Evolutionary conservation across 2,329 filamentous ascomycete species (phyloP).

Genomic region (Fusarium sp.): DNA sequence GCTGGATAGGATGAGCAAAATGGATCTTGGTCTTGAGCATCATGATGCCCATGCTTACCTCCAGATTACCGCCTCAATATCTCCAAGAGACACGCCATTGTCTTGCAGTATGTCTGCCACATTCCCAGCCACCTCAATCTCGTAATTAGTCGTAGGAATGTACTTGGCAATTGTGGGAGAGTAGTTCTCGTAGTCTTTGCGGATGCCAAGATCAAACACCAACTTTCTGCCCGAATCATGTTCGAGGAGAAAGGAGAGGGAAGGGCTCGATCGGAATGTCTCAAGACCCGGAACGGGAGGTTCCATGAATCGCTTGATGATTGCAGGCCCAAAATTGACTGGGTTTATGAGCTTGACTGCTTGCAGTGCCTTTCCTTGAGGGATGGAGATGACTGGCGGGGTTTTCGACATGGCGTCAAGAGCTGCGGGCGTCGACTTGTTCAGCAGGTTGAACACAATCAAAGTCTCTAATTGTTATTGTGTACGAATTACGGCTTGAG

Average conservation of each 20-base stretch:
- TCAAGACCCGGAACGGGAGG: conserved; percentile 51
- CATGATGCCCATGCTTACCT: conserved; percentile 9
- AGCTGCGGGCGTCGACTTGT: background rate
- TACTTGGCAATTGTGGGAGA: conserved; percentile 41
- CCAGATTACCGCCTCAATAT: conserved; percentile 40
- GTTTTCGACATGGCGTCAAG: background rate
- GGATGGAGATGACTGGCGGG: conserved; percentile 10
- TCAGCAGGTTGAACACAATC: background rate
- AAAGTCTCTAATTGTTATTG: background rate
- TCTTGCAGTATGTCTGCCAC: conserved; percentile 38
- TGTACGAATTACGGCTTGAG: background rate
- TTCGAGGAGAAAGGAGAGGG: conserved; percentile 47
- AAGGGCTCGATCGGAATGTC: conserved; percentile 46
- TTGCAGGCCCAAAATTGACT: conserved; percentile 54
- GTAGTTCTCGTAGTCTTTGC: conserved; percentile 46
- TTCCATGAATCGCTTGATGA: conserved; percentile 54
- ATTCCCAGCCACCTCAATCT: conserved; percentile 42
- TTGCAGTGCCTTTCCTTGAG: conserved; percentile 12
- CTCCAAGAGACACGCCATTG: conserved; percentile 2
- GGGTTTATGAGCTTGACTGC: conserved; percentile 53
- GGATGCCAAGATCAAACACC: conserved; percentile 47
- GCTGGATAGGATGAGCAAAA: conserved; percentile 27
- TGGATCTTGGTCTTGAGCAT: too few relatives aligned
- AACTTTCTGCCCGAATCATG: conserved; percentile 45
- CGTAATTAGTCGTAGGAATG: conserved; percentile 43